phyloP scores from a whole-genome alignment of 108 stramenopile species.

The Epithemia pelagica region DNA sequence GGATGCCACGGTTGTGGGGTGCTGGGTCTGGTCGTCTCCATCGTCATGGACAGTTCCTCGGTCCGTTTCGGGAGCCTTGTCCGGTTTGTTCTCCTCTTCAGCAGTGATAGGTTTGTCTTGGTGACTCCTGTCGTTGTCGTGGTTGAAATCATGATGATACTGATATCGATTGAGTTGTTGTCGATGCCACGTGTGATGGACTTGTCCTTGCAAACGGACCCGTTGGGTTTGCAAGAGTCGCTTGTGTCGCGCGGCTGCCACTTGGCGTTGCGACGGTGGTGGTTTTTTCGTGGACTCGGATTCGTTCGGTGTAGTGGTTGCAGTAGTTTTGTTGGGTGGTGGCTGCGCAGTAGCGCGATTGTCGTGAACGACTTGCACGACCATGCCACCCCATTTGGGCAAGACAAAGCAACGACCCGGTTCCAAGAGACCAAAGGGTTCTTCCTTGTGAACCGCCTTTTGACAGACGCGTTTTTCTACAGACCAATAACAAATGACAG shows the following conservation, averaged over 20 bases:
- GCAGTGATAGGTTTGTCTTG: too few species aligned
- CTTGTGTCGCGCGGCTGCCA: background rate
- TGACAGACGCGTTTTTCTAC: background rate
- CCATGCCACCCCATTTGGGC: conserved; percentile 41
- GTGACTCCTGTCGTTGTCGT: too few species aligned
- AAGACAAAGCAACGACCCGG: conserved; percentile 37
- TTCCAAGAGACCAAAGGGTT: conserved; percentile 29
- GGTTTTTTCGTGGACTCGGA: background rate
- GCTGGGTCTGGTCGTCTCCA: too few species aligned
- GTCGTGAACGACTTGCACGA: conserved; percentile 69
- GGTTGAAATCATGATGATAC: too few species aligned
- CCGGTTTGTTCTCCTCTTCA: too few species aligned
- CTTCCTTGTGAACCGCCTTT: background rate
- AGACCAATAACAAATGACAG: too few species aligned
- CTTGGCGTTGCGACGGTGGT: too few species aligned
- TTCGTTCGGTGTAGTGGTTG: too few species aligned
- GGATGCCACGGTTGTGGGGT: too few species aligned
- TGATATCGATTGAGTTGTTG: background rate
- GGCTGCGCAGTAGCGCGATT: conserved; percentile 37
- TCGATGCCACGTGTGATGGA: background rate
- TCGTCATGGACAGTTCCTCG: too few species aligned
- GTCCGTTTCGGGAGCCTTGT: too few species aligned
- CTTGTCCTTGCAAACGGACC: background rate
- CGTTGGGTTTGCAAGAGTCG: background rate
- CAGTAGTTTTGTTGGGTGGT: too few species aligned